Evolutionary conservation across 495 filamentous ascomycete species (phyloP).

Genomic region (Aspergillus hancockii): DNA sequence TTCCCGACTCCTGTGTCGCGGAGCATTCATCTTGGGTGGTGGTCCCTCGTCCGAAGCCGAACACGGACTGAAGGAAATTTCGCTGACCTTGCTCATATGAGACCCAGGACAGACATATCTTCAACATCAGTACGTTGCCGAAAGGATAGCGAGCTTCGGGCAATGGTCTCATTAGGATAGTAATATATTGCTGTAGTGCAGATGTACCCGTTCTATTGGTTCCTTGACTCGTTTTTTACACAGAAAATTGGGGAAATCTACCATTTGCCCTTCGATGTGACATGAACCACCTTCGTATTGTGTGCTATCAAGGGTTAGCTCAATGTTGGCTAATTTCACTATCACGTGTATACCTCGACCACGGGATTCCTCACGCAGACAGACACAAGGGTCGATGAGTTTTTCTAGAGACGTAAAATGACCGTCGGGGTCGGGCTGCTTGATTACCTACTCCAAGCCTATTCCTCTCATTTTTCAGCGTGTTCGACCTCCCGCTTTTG

Average conservation of each 20-base stretch:
- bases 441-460: slow-evolving; percentile 11
- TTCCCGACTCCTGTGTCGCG: slow-evolving; percentile 35
- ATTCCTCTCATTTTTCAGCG: no score
- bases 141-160: slow-evolving; percentile 52
- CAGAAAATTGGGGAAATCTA: slow-evolving; percentile 7
- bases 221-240: not conserved
- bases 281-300: slow-evolving; percentile 48
- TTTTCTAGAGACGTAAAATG: slow-evolving; percentile 20
- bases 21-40: no score
- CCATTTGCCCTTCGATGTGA: slow-evolving; percentile 56
- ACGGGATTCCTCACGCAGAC: slow-evolving; percentile 28
- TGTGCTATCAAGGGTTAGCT: slow-evolving; percentile 58
- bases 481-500: slow-evolving; percentile 19
- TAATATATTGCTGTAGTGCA: slow-evolving; percentile 61
- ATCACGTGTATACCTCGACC: slow-evolving; percentile 56
- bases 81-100: slow-evolving; percentile 30
- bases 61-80: slow-evolving; percentile 31
- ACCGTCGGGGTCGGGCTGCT: slow-evolving; percentile 33
- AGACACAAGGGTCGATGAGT: slow-evolving; percentile 1
- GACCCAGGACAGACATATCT: slow-evolving; percentile 4
- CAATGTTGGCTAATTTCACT: slow-evolving; percentile 62
- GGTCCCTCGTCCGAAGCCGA: slow-evolving; percentile 19
- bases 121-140: slow-evolving; percentile 32
- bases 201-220: slow-evolving; percentile 51
- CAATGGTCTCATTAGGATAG: slow-evolving; percentile 63